A percentile compares a stretch with the other conserved stretches of the same genome.
These are phyloP conservation scores for Puccinia horiana DNA, from an alignment of 1,284 basidiomycete genomes.

Conservation along the genomic window DNA sequence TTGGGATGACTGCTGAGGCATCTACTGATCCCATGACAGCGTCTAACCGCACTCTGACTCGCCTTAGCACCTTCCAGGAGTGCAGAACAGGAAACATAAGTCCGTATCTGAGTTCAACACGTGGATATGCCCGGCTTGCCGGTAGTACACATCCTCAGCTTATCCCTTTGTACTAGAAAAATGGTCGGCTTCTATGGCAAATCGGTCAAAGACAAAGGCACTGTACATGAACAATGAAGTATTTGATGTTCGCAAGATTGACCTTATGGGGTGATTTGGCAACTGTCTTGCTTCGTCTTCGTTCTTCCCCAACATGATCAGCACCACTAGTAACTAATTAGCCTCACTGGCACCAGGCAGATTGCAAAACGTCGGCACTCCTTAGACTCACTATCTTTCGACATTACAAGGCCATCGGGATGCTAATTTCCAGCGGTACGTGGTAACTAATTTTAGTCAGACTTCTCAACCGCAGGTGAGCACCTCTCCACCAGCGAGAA, in stretches of 20 bases:
- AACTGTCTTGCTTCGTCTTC: not conserved
- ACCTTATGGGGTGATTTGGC: not conserved
- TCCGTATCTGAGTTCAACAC: not conserved
- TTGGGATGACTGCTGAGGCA: not conserved
- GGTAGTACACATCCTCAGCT: not conserved
- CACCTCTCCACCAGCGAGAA: not conserved
- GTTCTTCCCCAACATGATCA: not conserved
- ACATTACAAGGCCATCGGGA: not conserved
- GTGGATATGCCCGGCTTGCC: not conserved
- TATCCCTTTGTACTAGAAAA: conserved; percentile 22
- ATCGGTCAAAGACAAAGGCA: conserved; percentile 2
- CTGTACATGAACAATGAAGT: not conserved
- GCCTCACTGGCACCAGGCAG: not conserved
- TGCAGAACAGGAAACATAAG: conserved; percentile 12
- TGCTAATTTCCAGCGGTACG: not conserved
- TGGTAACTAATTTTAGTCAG: not conserved
- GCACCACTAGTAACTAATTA: not conserved
- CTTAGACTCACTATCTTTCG: not conserved
- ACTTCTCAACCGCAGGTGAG: not conserved
- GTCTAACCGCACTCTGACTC: not conserved
- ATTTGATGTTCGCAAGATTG: conserved; percentile 1
- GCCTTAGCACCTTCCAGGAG: not conserved
- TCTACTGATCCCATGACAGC: conserved; percentile 6
- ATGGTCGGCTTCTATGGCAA: not conserved
- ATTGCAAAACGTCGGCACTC: not conserved